phyloP scores from a whole-genome alignment of 345 rosid genomes.

The Syzygium oleosum region DNA sequence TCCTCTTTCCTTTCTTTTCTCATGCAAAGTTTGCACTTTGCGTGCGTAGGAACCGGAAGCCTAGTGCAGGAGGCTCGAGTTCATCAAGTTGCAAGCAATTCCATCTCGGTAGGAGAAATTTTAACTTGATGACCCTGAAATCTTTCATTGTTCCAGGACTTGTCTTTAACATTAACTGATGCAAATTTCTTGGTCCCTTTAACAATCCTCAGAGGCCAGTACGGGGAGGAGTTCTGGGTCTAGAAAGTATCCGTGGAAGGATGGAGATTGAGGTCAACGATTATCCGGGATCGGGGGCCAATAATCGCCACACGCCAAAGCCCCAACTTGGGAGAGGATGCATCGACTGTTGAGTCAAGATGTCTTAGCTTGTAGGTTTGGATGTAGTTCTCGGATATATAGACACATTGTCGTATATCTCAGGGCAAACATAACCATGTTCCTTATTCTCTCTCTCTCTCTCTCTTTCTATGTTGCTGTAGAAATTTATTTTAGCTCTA shows the following conservation, averaged over 20 bases:
- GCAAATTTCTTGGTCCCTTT: not conserved
- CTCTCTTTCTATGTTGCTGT: not conserved
- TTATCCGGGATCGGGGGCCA: slow-evolving; percentile 75
- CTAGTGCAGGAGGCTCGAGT: slow-evolving; percentile 21
- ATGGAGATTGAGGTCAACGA: slow-evolving; percentile 40
- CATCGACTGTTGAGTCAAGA: slow-evolving; percentile 15
- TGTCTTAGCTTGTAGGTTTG: not conserved
- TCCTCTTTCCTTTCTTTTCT: not conserved
- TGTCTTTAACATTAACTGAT: not conserved
- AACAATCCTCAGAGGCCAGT: not conserved
- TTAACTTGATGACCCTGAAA: not conserved
- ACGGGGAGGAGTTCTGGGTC: slow-evolving; percentile 3
- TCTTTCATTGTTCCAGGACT: not conserved
- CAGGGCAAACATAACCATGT: not conserved
- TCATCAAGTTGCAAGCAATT: slow-evolving; percentile 4
- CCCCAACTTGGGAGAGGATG: slow-evolving; percentile 30
- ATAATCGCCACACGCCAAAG: slow-evolving; percentile 70
- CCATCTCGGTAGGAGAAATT: not conserved
- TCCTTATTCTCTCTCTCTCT: not conserved
- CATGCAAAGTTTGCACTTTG: not conserved
- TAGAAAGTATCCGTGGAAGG: slow-evolving; percentile 8
- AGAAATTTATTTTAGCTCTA: not conserved
- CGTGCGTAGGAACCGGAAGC: slow-evolving; percentile 29
- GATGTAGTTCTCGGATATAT: not conserved
- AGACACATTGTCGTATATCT: not conserved